Evolutionary conservation across 192 early-diverging fungal genomes (phyloP).

Genomic region (Oehlia diaphana): DNA sequence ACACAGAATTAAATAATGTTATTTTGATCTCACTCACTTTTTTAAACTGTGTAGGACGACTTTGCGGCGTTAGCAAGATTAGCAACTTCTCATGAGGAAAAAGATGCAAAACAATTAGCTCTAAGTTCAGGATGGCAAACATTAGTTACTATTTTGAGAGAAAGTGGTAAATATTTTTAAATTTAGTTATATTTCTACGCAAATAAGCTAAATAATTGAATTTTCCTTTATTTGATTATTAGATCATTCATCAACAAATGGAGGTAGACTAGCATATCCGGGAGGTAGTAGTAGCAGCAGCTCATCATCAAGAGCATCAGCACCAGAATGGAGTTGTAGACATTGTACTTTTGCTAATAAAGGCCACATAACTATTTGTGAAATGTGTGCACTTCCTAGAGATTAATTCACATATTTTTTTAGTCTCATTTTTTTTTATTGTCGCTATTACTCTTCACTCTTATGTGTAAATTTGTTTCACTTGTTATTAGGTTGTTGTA

Average conservation of each 20-base stretch:
- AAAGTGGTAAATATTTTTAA: conserved; percentile 38
- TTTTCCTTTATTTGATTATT: too few species aligned
- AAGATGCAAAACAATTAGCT: conserved; percentile 38
- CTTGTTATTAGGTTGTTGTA: too few species aligned
- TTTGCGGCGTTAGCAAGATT: conserved; percentile 50
- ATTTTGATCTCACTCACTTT: too few species aligned
- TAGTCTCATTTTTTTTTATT: too few species aligned
- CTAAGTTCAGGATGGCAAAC: conserved; percentile 70
- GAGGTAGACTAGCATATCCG: conserved; percentile 19
- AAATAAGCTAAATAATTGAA: too few species aligned
- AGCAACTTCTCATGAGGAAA: conserved; percentile 37
- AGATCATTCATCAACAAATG: not conserved
- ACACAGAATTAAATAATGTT: too few species aligned
- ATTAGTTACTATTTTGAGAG: conserved; percentile 59
- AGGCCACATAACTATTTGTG: conserved; percentile 60
- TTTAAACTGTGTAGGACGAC: conserved; percentile 40
- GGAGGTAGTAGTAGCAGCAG: conserved; percentile 28
- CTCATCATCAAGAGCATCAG: conserved; percentile 19
- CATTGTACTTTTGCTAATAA: conserved; percentile 84
- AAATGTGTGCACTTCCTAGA: conserved; percentile 81
- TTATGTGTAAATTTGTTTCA: too few species aligned
- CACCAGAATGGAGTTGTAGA: conserved; percentile 58
- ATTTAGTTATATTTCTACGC: too few species aligned
- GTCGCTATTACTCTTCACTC: too few species aligned
- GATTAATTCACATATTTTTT: conserved; percentile 4